These are phyloP conservation scores for Rhodosporidiobolus sp. DNA, from an alignment of 768 basidiomycete genomes.

Conservation along the genomic window DNA sequence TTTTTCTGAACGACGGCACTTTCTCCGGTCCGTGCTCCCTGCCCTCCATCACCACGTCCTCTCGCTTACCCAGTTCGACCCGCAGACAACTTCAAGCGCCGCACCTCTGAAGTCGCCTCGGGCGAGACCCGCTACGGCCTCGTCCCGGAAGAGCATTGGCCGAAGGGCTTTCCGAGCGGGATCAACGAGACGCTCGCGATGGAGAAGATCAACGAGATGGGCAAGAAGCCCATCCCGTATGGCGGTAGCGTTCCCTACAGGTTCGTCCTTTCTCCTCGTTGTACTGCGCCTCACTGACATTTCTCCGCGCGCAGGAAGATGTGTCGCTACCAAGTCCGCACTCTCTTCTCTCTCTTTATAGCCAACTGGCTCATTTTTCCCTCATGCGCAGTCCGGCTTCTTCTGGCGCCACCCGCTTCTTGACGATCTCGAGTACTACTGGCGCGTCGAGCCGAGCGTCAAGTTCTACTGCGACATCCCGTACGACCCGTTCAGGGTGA, in stretches of 20 bases:
- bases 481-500: conserved; percentile 72
- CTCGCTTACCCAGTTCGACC: conserved; percentile 42
- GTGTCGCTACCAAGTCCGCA: conserved; percentile 64
- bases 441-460: conserved; percentile 84
- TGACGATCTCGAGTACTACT: conserved; percentile 73
- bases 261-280: not conserved
- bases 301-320: conserved; percentile 66
- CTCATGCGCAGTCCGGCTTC: conserved; percentile 55
- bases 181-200: conserved; percentile 15
- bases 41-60: not conserved
- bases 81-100: conserved; percentile 62
- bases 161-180: conserved; percentile 47
- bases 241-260: conserved; percentile 1
- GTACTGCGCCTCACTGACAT: no score
- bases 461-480: conserved; percentile 55
- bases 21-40: conserved; percentile 53
- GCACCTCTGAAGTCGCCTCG: conserved; percentile 31
- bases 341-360: conserved; percentile 9
- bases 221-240: conserved; percentile 23
- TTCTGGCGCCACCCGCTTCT: conserved; percentile 78
- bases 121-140: conserved; percentile 39
- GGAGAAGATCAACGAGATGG: conserved; percentile 20
- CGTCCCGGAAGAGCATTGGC: conserved; percentile 61
- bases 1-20: conserved; percentile 78
- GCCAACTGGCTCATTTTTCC: not conserved